Evolutionary conservation across 2,329 filamentous ascomycete genomes (phyloP).

Genomic region (Reticulascus tulasneorum): DNA sequence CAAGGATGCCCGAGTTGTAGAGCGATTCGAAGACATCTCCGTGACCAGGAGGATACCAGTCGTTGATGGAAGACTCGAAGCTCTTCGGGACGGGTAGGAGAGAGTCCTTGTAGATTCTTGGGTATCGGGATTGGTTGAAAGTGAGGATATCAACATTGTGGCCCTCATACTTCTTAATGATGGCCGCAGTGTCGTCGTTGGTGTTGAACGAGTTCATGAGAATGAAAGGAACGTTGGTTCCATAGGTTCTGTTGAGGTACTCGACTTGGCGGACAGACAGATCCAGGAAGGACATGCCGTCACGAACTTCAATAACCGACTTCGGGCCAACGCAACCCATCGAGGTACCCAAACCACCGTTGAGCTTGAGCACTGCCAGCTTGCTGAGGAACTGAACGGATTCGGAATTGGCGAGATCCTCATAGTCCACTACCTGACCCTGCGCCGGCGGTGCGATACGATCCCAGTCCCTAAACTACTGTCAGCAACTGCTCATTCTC

Average conservation of each 20-base stretch:
- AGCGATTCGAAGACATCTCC: constrained; percentile 99
- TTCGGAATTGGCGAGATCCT: constrained; percentile 81
- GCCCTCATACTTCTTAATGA: constrained; percentile 99
- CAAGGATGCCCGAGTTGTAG: constrained; percentile 97
- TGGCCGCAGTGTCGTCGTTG: constrained; percentile 93
- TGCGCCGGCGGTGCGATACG: constrained; percentile 91
- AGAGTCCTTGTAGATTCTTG: constrained; percentile 96
- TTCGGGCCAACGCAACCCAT: constrained; percentile 99
- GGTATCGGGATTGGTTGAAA: constrained; percentile 98
- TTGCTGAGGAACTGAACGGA: constrained; percentile 95
- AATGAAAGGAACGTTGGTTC: constrained; percentile 94
- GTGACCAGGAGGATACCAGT: constrained; percentile 99
- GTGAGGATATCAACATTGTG: constrained; percentile 99
- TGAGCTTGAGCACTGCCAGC: constrained; percentile 97
- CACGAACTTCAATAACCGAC: constrained; percentile 98
- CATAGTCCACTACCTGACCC: constrained; percentile 93
- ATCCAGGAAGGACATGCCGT: constrained; percentile 99
- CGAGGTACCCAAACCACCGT: constrained; percentile 97
- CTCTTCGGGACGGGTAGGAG: constrained; percentile 91
- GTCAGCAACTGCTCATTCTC: constrained; percentile 14
- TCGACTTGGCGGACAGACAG: constrained; percentile 98
- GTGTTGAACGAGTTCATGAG: constrained; percentile 99
- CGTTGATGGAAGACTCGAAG: constrained; percentile 80
- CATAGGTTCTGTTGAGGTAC: constrained; percentile 97
- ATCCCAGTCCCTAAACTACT: constrained; percentile 74